Evolutionary conservation across 1,139 yeast genomes (phyloP), one percentile per base, ranked within the genome.

Genomic region (Lodderomyces elongisporus): DNA sequence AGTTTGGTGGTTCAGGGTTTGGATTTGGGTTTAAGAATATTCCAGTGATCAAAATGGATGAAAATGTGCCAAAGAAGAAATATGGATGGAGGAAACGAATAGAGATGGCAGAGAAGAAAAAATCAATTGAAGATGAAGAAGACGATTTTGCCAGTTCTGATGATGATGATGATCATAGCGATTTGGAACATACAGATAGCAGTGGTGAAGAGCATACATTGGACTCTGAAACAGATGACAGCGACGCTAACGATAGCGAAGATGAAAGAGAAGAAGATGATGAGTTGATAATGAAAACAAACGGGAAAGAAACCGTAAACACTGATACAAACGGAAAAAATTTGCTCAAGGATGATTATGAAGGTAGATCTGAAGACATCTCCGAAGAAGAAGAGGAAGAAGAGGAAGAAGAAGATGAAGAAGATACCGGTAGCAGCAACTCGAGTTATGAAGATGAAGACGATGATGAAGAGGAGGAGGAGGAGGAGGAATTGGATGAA

Each of bases 21-120:
- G 89, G 89, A 0, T 84, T 85, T 54, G 85, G 85, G 1, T 85
- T 85, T 52, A 60, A 66, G 8, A 74, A 77, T 47, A 58, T 80
- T 12, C 71, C 73, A 21, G 58, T 70, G 2, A 68, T 67, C 31
- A 48, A 48, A 37, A 48, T 33, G 17, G 44, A 42, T 13, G 21
- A 28, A 5, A 12, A 20, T 3, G 31, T 46, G 2, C 40, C 48
- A 1, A 56, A 56, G 35, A 67, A 77, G 36, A 66, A 65, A 47
- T 67, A 68, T 40, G 64, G 62, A 25, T 68, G 74, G 74, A 55
- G 73, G 40, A 42, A 58, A 22, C 51, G 52, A 33, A 57, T 69
- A 5, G 70, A 63, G 35, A 47, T 50, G 28, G 70, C 60, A 40
- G 66, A 62, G 37, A 63, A 51, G 45, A 63, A 59, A 45, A 47